Percentiles rank a stretch among this genome's conserved stretches.
Evolutionary conservation across 1,284 basidiomycete genomes (phyloP).

Genomic region (Sanguinoderma infundibulare): DNA sequence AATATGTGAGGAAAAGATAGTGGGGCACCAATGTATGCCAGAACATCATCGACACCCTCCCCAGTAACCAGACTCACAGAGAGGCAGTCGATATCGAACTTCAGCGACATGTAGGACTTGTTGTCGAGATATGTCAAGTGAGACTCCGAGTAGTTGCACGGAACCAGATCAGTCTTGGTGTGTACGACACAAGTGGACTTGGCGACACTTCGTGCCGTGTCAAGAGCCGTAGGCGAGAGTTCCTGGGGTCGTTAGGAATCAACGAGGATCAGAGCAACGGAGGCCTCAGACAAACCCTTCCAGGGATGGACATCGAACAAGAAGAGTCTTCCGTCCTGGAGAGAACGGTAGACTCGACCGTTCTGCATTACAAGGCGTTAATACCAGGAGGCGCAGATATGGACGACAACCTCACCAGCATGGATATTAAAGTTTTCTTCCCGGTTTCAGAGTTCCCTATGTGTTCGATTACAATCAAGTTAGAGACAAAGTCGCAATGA

Average conservation of each 20-base stretch:
- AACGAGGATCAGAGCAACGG: constrained; percentile 2
- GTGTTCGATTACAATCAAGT: too few relatives aligned
- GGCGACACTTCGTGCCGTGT: neutral
- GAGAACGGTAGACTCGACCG: neutral
- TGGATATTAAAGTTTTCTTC: constrained; percentile 1
- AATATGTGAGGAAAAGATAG: neutral
- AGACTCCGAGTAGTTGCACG: neutral
- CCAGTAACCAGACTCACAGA: neutral
- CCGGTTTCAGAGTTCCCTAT: neutral
- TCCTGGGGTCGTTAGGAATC: neutral
- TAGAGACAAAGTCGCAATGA: too few relatives aligned
- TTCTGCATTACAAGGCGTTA: neutral
- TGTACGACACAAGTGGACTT: neutral
- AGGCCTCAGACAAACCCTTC: neutral
- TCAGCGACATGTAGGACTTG: neutral
- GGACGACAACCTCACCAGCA: neutral
- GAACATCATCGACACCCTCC: neutral
- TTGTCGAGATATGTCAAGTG: neutral
- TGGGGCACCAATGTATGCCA: constrained; percentile 1
- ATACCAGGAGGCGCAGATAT: neutral
- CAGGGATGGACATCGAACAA: neutral
- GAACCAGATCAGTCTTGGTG: constrained; percentile 9
- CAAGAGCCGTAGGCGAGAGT: neutral
- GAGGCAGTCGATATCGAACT: constrained; percentile 1
- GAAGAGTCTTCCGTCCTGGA: neutral